Evolutionary conservation across 805 yeast genomes (phyloP), one percentile per base, ranked within the genome.

Genomic region (Ogataea saltuana): DNA sequence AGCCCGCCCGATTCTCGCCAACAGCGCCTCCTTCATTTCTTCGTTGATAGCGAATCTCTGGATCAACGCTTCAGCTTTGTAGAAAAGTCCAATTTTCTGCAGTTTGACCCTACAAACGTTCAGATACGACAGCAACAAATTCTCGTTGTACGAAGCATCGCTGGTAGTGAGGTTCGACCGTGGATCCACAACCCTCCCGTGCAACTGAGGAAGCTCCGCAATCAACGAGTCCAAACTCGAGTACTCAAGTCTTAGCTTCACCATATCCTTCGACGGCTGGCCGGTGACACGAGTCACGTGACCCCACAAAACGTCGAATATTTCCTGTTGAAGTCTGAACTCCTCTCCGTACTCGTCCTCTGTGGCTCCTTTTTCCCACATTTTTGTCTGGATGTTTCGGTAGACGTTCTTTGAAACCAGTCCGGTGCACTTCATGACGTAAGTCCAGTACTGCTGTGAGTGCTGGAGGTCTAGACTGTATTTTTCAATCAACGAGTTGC

Each of bases 1-100:
- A n/a, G 46, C 45, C 7, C 27, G 30, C 22, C 23, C 40, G 22
- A 52, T 46, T 16, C 44, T 50, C 7, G 16, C 38, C 8, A 46
- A 20, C 17, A 61, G 49, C 15, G 35, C 32, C 7, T 38, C 35
- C 39, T 48, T 51, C 60, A 60, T 56, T 6, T 45, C 36, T 6
- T 27, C 19, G 46, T 55, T 53, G n/a, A 54, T 38, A 5, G 61
- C 46, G 42, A 59, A 63, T n/a, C 42, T 44, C 17, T 58, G 51
- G 22, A 65, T 53, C 32, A 65, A 7, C 8, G 46, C 50, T 23
- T 55, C 60, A 3, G 67, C 64, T 38, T 60, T 55, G 33, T 60
- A 54, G 28, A 55, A 63, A 15, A 44, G 45, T 3, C 50, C 48
- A 17, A 46, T 36, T 36, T 44, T 39, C 26, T 53, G 56, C 11